Evolutionary conservation across 2,329 filamentous ascomycete species (phyloP).

Genomic region (Fusarium globosum): DNA sequence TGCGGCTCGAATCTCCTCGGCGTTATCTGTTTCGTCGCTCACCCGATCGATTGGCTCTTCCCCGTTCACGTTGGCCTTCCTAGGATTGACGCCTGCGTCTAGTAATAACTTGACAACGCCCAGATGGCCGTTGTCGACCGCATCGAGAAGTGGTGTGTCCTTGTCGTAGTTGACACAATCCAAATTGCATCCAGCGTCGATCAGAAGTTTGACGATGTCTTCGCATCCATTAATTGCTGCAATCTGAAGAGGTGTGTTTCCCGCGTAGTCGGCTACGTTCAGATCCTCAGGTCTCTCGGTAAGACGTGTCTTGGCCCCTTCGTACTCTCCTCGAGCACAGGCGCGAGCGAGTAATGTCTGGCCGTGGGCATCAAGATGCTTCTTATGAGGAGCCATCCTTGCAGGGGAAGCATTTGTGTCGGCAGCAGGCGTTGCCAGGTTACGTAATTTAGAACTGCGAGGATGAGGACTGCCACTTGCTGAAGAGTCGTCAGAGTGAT

Average conservation of each 20-base stretch:
- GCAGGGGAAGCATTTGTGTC: conserved; percentile 73
- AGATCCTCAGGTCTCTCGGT: conserved; percentile 86
- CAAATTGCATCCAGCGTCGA: conserved; percentile 85
- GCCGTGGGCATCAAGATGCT: conserved; percentile 91
- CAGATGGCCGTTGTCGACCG: conserved; percentile 93
- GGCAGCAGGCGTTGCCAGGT: conserved; percentile 65
- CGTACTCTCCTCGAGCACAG: conserved; percentile 86
- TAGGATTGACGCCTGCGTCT: conserved; percentile 88
- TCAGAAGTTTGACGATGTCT: conserved; percentile 87
- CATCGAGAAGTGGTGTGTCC: conserved; percentile 94
- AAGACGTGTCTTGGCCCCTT: conserved; percentile 78
- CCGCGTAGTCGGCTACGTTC: conserved; percentile 90
- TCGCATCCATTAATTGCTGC: conserved; percentile 88
- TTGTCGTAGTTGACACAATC: conserved; percentile 84
- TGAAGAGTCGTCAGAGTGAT: conserved; percentile 75
- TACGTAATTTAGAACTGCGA: conserved; percentile 67
- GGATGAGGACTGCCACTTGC: conserved; percentile 69
- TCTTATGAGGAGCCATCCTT: conserved; percentile 79
- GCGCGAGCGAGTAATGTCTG: conserved; percentile 91
- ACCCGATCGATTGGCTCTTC: conserved; percentile 91
- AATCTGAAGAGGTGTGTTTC: conserved; percentile 96
- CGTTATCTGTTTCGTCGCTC: conserved; percentile 78
- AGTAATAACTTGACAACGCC: conserved; percentile 88
- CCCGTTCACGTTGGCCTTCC: conserved; percentile 90
- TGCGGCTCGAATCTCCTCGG: conserved; percentile 79